Evolutionary conservation across 2,329 filamentous ascomycete genomes (phyloP), one percentile per base, ranked within the genome.

Genomic region (Pyrenochaeta sp.): DNA sequence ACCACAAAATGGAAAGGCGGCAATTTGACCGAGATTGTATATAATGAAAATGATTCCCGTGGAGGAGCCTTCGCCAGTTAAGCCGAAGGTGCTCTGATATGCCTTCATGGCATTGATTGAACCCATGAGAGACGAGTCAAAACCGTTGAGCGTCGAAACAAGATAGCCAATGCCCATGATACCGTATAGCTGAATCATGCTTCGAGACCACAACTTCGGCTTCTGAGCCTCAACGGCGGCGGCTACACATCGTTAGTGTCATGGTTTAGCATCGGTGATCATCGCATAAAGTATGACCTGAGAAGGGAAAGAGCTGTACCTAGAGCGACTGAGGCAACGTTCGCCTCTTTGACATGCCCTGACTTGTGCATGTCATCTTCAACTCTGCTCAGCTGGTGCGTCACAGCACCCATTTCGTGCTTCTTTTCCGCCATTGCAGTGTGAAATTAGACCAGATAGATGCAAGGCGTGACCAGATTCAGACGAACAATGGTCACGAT

Each of bases 51-150:
- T 80, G 58, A 84, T 82, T 39, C 83, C 83, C 0, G 82, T 82
- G 43, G 77, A 79, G 30, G 81, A 80, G 6, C 82, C 83, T 9
- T 76, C 78, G 10, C 81, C 81, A 24, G 73, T 73, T n/a, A 85
- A 71, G 0, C 72, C 79, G 54, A 86, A 86, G 3, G 80, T 83
- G 0, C 72, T 58, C 53, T 84, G 83, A 64, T 85, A 86, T 1
- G 79, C 72, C 0, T 76, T 49, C 79, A 86, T 85, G 46, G 82
- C 82, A 58, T 85, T 85, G 59, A 86, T 84, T 5, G 81, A 78
- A n/a, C 79, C 79, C 77, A 79, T 79, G 30, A 79, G 66, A 7
- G 72, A 76, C 4, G 68, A 72, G 48, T 79, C 77, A 56, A 74
- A 75, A 5, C 72, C 73, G 59, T 75, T 75, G 56, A 75, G 66